Conservation (phyloP, 345 rosid genomes). For the Lepidium africanum region DNA sequence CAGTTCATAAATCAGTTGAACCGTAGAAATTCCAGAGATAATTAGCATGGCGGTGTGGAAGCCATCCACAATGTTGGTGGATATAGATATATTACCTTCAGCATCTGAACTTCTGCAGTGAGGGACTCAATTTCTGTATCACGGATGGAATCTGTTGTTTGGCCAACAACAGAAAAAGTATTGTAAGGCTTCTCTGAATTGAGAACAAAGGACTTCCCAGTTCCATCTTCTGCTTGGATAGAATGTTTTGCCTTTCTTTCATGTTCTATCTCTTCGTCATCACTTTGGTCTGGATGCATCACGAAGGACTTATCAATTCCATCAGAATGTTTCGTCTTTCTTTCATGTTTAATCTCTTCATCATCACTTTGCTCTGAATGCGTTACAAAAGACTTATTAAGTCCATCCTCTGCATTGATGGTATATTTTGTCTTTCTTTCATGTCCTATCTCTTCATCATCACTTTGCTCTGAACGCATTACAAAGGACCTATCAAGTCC, state of each 20-base stretch:
- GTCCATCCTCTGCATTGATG: neutral
- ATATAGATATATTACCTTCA: constrained; percentile 50
- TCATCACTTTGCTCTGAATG: neutral
- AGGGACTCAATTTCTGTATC: constrained; percentile 46
- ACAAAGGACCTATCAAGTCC: neutral
- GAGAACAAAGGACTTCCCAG: constrained; percentile 3
- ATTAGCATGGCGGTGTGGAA: neutral
- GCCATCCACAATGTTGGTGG: neutral
- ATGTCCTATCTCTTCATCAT: constrained; percentile 1
- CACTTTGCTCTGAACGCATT: neutral
- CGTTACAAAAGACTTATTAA: neutral
- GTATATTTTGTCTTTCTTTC: neutral
- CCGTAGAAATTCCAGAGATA: neutral
- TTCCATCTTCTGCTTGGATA: constrained; percentile 8
- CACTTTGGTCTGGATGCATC: constrained; percentile 20
- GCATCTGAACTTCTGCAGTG: constrained; percentile 43
- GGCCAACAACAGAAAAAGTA: constrained; percentile 15
- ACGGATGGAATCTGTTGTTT: constrained; percentile 24
- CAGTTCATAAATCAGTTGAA: neutral
- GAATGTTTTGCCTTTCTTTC: neutral
- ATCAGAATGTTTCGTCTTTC: neutral
- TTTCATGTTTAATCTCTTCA: neutral
- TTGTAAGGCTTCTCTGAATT: constrained; percentile 28
- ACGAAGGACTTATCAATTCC: neutral
- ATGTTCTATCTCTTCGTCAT: constrained; percentile 13